Evolutionary conservation across 345 rosid species (phyloP).

Genomic region (Citrus medica): DNA sequence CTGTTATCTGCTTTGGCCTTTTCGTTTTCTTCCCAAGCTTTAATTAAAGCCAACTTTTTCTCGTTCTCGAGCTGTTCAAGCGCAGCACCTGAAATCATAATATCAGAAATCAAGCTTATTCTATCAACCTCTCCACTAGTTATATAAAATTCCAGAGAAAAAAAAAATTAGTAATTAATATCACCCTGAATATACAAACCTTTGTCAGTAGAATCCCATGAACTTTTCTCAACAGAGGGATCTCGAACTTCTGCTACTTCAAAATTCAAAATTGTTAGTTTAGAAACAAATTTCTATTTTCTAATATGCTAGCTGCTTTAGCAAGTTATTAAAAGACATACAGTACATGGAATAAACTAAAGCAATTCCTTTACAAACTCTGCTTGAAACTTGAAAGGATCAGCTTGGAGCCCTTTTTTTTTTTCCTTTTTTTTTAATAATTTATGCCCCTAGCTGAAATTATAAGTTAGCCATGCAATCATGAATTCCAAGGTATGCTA

Average conservation of each 20-base stretch:
- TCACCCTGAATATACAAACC: conserved; percentile 7
- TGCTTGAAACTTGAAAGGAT: neutral
- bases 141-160: neutral
- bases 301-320: too few species aligned
- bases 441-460: neutral
- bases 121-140: neutral
- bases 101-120: neutral
- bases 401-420: neutral
- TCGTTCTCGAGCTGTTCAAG: conserved; percentile 54
- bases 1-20: conserved; percentile 77
- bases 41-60: conserved; percentile 56
- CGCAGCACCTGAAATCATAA: conserved; percentile 31
- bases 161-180: neutral
- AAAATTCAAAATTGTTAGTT: conserved; percentile 1
- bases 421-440: neutral
- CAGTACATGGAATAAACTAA: too few species aligned
- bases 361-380: neutral
- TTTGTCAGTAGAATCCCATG: conserved; percentile 23
- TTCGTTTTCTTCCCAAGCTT: conserved; percentile 87
- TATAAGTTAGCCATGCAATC: neutral
- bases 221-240: conserved; percentile 1
- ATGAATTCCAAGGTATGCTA: neutral
- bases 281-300: neutral
- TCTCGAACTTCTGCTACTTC: conserved; percentile 20
- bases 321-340: too few species aligned